These are phyloP conservation scores for Paraglomus occultum DNA, from an alignment of 192 early-diverging fungal genomes.

Conservation along the genomic window DNA sequence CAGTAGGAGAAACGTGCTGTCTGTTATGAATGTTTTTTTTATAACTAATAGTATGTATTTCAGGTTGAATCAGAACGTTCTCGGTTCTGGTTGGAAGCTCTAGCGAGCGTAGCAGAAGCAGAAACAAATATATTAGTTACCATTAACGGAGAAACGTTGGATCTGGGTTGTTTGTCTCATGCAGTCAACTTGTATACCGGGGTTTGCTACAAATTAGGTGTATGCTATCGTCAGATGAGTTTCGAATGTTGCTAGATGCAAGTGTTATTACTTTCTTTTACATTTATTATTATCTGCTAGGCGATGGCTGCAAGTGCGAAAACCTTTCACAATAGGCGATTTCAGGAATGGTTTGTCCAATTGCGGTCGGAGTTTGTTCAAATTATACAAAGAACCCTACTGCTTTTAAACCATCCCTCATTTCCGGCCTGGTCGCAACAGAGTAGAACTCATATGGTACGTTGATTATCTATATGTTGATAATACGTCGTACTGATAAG, in stretches of 20 bases:
- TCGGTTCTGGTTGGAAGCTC: constrained; percentile 14
- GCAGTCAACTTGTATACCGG: neutral
- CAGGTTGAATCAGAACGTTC: constrained; percentile 18
- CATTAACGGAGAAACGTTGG: neutral
- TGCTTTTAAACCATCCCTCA: neutral
- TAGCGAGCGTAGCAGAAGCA: neutral
- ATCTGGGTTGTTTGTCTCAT: neutral
- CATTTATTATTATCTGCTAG: neutral
- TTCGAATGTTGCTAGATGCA: neutral
- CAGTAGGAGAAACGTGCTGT: neutral
- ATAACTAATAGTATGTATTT: neutral
- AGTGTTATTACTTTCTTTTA: neutral
- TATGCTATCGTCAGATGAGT: neutral
- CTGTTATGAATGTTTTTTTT: neutral
- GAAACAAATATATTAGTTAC: neutral
- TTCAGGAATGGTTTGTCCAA: constrained; percentile 2
- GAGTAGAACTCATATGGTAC: no score
- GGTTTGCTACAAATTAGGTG: neutral
- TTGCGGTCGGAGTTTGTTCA: neutral
- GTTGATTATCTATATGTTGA: no score
- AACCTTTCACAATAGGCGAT: neutral
- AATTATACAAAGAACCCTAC: neutral
- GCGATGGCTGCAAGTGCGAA: neutral
- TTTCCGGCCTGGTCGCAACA: no score
- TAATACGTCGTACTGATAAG: neutral